Evolutionary conservation across 345 rosid genomes (phyloP).

Genomic region (Linum usitatissimum): DNA sequence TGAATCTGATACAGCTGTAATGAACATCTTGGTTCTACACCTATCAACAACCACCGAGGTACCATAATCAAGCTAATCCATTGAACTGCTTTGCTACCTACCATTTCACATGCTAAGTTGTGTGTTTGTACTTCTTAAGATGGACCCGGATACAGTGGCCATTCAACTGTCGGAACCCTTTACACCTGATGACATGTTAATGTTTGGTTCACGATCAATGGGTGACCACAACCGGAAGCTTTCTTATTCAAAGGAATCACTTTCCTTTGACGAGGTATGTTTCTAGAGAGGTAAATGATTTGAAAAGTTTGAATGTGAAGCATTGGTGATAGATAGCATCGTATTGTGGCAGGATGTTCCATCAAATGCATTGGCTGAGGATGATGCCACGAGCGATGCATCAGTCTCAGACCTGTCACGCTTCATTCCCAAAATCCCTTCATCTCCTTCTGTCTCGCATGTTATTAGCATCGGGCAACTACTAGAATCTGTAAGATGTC

Average conservation of each 20-base stretch:
- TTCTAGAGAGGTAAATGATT: background rate
- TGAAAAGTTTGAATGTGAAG: background rate
- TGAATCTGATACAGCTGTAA: constrained; percentile 35
- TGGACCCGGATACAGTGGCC: constrained; percentile 47
- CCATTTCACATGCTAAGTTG: constrained; percentile 1
- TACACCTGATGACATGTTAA: constrained; percentile 76
- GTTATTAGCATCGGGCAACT: constrained; percentile 85
- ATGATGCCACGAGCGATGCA: constrained; percentile 65
- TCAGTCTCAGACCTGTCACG: constrained; percentile 46
- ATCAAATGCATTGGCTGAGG: constrained; percentile 38
- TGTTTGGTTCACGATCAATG: constrained; percentile 45
- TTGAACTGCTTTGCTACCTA: background rate
- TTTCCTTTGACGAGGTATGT: constrained; percentile 81
- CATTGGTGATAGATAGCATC: background rate
- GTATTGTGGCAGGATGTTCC: constrained; percentile 45
- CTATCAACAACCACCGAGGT: constrained; percentile 56
- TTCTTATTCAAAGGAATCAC: constrained; percentile 54
- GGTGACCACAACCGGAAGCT: constrained; percentile 35
- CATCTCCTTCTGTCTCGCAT: constrained; percentile 56
- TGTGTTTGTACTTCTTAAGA: constrained; percentile 31
- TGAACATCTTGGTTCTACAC: constrained; percentile 38
- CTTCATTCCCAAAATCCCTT: constrained; percentile 44
- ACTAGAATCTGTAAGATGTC: constrained; percentile 55
- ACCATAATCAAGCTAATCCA: constrained; percentile 8
- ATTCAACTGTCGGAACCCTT: constrained; percentile 63